Percentiles rank a stretch among this genome's conserved stretches.
These are phyloP conservation scores for Backusella australiensis DNA, from an alignment of 192 early-diverging fungal species.

Conservation along the genomic window DNA sequence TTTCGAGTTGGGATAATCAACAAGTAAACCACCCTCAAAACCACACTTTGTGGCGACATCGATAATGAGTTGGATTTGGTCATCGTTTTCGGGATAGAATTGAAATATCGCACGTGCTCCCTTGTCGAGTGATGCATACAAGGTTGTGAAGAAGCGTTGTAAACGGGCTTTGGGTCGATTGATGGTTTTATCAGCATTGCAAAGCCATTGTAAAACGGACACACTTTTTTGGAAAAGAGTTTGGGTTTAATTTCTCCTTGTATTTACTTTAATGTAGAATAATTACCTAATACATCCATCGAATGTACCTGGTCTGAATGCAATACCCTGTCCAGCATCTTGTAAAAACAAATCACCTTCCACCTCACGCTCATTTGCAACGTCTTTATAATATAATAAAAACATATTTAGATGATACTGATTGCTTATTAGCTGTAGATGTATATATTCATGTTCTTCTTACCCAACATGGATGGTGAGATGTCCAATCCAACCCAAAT, in stretches of 20 bases:
- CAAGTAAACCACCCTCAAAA: constrained; percentile 92
- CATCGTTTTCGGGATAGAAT: constrained; percentile 96
- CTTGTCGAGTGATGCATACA: constrained; percentile 84
- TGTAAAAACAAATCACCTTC: constrained; percentile 95
- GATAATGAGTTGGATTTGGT: constrained; percentile 93
- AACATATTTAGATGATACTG: background rate
- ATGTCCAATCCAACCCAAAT: constrained; percentile 98
- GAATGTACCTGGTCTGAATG: constrained; percentile 93
- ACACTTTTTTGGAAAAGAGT: constrained; percentile 50
- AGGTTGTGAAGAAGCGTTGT: constrained; percentile 86
- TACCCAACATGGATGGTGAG: constrained; percentile 82
- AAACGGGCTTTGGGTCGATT: constrained; percentile 85
- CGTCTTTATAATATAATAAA: constrained; percentile 34
- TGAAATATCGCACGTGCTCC: constrained; percentile 97
- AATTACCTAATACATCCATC: constrained; percentile 86
- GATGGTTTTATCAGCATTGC: constrained; percentile 92
- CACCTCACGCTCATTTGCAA: constrained; percentile 88
- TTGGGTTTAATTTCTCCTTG: background rate
- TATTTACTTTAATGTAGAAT: background rate
- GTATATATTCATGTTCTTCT: background rate
- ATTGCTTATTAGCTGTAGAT: background rate
- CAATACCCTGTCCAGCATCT: constrained; percentile 94
- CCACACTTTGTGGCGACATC: constrained; percentile 85
- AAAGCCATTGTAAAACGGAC: constrained; percentile 98
- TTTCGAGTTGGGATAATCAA: constrained; percentile 95